These are phyloP conservation scores for Dendrothele bispora DNA, from an alignment of 768 basidiomycete genomes.

Conservation along the genomic window DNA sequence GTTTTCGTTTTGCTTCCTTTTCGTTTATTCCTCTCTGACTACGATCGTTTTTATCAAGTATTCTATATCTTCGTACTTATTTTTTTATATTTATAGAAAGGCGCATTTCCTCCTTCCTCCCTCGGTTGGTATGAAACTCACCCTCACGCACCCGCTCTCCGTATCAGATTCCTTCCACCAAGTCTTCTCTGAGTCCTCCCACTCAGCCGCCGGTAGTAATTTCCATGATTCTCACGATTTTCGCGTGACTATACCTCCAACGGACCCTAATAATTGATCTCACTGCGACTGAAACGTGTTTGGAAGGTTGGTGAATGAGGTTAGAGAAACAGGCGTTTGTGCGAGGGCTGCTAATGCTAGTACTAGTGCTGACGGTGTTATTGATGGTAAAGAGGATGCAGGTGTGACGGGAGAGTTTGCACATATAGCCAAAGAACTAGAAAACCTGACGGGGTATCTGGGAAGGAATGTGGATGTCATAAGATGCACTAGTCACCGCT, in stretches of 20 bases:
- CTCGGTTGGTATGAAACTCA: slow-evolving; percentile 39
- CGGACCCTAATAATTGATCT: slow-evolving; percentile 39
- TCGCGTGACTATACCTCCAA: slow-evolving; percentile 40
- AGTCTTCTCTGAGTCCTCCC: slow-evolving; percentile 37
- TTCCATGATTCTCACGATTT: no score
- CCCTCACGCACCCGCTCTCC: slow-evolving; percentile 34
- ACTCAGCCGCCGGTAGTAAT: no score
- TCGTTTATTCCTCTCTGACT: not conserved
- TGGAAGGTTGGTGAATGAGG: slow-evolving; percentile 42
- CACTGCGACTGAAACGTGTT: slow-evolving; percentile 47
- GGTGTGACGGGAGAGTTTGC: slow-evolving; percentile 37
- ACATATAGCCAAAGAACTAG: slow-evolving; percentile 40
- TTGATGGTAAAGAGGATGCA: no score
- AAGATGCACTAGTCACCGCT: no score
- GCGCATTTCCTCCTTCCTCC: slow-evolving; percentile 23
- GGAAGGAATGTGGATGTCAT: slow-evolving; percentile 38
- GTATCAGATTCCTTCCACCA: slow-evolving; percentile 29
- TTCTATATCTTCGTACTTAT: no score
- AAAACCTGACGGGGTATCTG: slow-evolving; percentile 15
- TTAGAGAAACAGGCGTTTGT: slow-evolving; percentile 30
- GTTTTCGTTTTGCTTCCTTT: no score
- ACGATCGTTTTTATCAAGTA: no score
- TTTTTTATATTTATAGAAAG: no score
- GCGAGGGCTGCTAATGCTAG: slow-evolving; percentile 21
- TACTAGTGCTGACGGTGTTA: no score